Percentiles rank a stretch among this genome's conserved stretches.
phyloP scores from a whole-genome alignment of 371 early-diverging fungal species.

The Paraphysoderma sedebokerense region DNA sequence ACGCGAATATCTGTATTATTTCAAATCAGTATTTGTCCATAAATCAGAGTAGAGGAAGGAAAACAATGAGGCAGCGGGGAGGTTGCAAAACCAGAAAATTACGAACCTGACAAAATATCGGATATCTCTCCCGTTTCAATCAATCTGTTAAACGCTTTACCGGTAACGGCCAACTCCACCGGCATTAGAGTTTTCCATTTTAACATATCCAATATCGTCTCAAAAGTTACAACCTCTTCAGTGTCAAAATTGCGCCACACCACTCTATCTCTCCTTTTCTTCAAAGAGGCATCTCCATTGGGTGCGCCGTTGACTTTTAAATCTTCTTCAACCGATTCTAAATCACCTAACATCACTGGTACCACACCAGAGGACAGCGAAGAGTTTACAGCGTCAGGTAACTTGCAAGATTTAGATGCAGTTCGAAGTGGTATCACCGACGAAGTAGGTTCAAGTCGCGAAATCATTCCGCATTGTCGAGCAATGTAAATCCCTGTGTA shows the following conservation, averaged over 20 bases:
- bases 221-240: slow-evolving; percentile 9
- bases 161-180: slow-evolving; percentile 48
- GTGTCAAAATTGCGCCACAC: slow-evolving; percentile 5
- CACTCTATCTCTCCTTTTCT: not conserved
- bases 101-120: slow-evolving; percentile 10
- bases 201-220: slow-evolving; percentile 4
- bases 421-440: not conserved
- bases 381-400: not conserved
- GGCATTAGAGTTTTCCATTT: not conserved
- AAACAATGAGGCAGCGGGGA: slow-evolving; percentile 2
- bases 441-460: no score
- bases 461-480: slow-evolving; percentile 55
- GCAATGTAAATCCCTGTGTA: slow-evolving; percentile 76
- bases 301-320: not conserved
- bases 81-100: slow-evolving; percentile 20
- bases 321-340: not conserved
- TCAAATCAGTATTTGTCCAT: not conserved
- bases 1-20: slow-evolving; percentile 24
- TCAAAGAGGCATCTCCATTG: not conserved
- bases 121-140: slow-evolving; percentile 4
- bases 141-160: slow-evolving; percentile 35
- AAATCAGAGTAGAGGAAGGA: not conserved
- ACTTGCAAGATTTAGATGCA: slow-evolving; percentile 1
- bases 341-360: no score
- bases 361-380: not conserved